Percentiles rank a stretch among this genome's conserved stretches.
phyloP scores from a whole-genome alignment of 345 rosid genomes.

The Eucalyptus sideroxylon region DNA sequence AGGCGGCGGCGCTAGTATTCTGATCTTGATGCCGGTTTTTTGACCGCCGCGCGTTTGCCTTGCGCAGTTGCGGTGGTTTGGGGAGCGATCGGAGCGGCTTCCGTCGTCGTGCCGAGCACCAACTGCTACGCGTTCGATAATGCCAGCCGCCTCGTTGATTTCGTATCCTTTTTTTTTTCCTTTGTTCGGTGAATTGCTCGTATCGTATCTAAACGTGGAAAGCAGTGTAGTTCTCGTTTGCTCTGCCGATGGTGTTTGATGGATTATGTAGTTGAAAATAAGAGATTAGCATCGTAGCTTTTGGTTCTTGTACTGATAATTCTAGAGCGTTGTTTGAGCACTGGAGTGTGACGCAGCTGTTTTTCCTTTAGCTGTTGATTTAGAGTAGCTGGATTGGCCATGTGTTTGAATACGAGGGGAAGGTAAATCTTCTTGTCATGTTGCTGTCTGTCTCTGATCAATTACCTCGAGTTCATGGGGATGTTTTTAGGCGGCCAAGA shows the following conservation, averaged over 20 bases:
- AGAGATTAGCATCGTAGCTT: background rate
- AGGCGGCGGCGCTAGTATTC: background rate
- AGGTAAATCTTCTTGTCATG: slow-evolving; percentile 25
- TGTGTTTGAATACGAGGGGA: slow-evolving; percentile 40
- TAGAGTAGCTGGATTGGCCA: slow-evolving; percentile 77
- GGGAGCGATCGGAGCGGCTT: slow-evolving; percentile 16
- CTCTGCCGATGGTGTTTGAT: background rate
- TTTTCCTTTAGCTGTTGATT: slow-evolving; percentile 28
- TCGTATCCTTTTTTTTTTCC: slow-evolving; percentile 52
- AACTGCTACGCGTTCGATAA: slow-evolving; percentile 79
- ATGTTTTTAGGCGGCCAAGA: background rate
- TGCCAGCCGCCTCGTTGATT: slow-evolving; percentile 84
- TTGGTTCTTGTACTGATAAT: background rate
- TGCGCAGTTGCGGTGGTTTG: background rate
- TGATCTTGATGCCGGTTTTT: background rate
- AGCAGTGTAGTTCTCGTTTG: background rate
- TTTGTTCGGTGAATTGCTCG: background rate
- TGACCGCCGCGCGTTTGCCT: background rate
- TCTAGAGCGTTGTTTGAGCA: background rate
- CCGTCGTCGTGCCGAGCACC: slow-evolving; percentile 54
- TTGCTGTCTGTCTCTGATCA: background rate
- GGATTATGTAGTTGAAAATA: background rate
- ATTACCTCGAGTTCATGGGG: background rate
- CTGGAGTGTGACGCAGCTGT: background rate
- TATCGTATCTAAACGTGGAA: background rate